These are phyloP conservation scores for Aspergillus ruber DNA, from an alignment of 2,329 filamentous ascomycete species.

Conservation along the genomic window DNA sequence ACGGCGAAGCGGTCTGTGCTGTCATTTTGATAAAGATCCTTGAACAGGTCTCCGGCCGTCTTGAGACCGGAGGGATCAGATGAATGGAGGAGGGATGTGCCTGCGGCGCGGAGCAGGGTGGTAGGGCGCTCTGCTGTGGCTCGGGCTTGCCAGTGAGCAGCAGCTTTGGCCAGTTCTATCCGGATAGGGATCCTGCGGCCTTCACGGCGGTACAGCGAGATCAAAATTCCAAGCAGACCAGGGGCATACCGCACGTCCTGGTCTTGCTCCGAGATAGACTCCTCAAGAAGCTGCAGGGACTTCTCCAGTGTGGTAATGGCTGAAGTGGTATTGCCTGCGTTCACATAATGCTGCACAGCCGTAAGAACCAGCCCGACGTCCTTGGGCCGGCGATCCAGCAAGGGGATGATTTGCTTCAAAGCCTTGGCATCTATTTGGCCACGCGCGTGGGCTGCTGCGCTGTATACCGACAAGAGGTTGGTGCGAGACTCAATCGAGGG, in stretches of 20 bases:
- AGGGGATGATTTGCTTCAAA: slow-evolving; percentile 61
- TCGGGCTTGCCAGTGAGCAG: slow-evolving; percentile 69
- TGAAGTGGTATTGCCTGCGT: slow-evolving; percentile 62
- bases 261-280: slow-evolving; percentile 49
- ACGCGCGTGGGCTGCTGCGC: slow-evolving; percentile 65
- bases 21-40: slow-evolving; percentile 61
- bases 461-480: slow-evolving; percentile 56
- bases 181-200: slow-evolving; percentile 67
- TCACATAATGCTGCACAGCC: slow-evolving; percentile 72
- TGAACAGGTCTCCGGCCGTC: slow-evolving; percentile 72
- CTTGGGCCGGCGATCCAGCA: slow-evolving; percentile 67
- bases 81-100: slow-evolving; percentile 73
- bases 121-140: slow-evolving; percentile 43
- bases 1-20: slow-evolving; percentile 60
- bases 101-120: slow-evolving; percentile 74
- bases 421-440: slow-evolving; percentile 58
- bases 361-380: slow-evolving; percentile 77
- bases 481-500: slow-evolving; percentile 46
- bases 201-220: slow-evolving; percentile 71
- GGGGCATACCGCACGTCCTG: slow-evolving; percentile 73
- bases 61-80: slow-evolving; percentile 61
- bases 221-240: slow-evolving; percentile 71
- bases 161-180: slow-evolving; percentile 69
- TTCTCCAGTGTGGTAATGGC: slow-evolving; percentile 70
- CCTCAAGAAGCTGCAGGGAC: slow-evolving; percentile 67